Evolutionary conservation across 352 stramenopile species (phyloP), one percentile per base, ranked within the genome.

Genomic region (Phytopythium delawarense): DNA sequence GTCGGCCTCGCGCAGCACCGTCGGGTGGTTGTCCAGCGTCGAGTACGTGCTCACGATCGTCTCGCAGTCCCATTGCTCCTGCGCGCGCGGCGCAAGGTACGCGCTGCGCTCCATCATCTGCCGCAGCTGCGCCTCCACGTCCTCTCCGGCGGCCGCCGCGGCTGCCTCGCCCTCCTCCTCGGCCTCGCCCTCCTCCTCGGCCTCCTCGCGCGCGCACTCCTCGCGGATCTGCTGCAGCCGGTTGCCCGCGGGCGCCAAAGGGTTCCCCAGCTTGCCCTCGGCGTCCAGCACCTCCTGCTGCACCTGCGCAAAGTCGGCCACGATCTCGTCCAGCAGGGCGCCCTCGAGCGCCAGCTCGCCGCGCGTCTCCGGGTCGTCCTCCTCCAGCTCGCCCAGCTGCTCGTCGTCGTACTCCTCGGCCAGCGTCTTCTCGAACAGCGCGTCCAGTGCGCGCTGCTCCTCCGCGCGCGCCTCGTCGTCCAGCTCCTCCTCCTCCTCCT

Each of bases 41-140:
- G 94, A 98, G 79, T 99, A 99, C 44, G 97, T 99, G 61, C 94
- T 98, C 57, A 99, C 79, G 58, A 99, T 98, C 49, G 93, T 98
- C 73, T 99, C 96, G 65, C 91, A 98, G 77, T 99, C 97, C 96
- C 97, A 99, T 63, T 84, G 61, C 65, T 92, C 86, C 37, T 77
- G 65, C 37, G 84, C 79, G 39, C 84, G 78, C 12, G 73, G 62
- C 51, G 70, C 72, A 64, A 94, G 62, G 59, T 94, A 94, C 44
- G 73, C 69, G 60, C 88, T 94, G 60, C 73, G 72, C 54, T 74
- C 65, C 35, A 85, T 79, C 25, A 93, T 69, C 20, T 74, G 66
- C 52, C 75, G 48, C 21, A 89, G 61, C 58, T 86, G 65, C 11
- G 57, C 34, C 48, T 79, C 67, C 20, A 71, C 59, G 44, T 70